Conservation (phyloP, 2,329 filamentous ascomycete genomes). For the Fusarium setosum region DNA sequence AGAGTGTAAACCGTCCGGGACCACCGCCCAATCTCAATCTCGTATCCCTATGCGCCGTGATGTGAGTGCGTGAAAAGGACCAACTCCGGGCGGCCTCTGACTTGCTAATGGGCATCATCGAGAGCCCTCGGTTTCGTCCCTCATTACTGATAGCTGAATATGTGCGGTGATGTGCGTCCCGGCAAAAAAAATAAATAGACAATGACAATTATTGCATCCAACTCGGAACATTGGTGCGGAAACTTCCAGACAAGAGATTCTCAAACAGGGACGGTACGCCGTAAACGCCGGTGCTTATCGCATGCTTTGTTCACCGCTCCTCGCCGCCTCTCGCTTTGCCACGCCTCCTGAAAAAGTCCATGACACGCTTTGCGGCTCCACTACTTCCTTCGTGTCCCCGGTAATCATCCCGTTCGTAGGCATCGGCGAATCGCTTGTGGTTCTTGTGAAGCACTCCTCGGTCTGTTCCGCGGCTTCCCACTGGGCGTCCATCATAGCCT, state of each 20-base stretch:
- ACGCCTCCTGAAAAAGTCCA: constrained; percentile 96
- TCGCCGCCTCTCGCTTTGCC: constrained; percentile 78
- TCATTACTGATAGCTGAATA: constrained; percentile 42
- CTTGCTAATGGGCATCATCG: constrained; percentile 36
- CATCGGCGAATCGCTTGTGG: constrained; percentile 88
- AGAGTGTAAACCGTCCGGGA: constrained; percentile 40
- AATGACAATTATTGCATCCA: constrained; percentile 44
- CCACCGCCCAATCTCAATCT: constrained; percentile 41
- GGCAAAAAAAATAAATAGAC: constrained; percentile 37
- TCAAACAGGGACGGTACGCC: constrained; percentile 38
- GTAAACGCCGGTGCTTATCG: constrained; percentile 36
- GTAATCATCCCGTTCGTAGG: constrained; percentile 80
- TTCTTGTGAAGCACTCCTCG: constrained; percentile 82
- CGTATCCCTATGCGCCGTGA: constrained; percentile 41
- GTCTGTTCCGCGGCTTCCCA: constrained; percentile 53
- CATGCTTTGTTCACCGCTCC: constrained; percentile 55
- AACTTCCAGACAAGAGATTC: constrained; percentile 38
- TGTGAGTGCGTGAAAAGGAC: constrained; percentile 32
- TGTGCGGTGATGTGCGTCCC: constrained; percentile 37
- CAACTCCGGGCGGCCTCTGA: constrained; percentile 32
- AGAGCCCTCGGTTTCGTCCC: constrained; percentile 37
- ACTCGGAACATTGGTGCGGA: constrained; percentile 36
- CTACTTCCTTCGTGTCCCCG: constrained; percentile 83
- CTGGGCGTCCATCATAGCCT: constrained; percentile 54
- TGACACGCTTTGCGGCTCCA: constrained; percentile 89